Evolutionary conservation across 495 filamentous ascomycete species (phyloP).

Genomic region (Penicillium argentinense): DNA sequence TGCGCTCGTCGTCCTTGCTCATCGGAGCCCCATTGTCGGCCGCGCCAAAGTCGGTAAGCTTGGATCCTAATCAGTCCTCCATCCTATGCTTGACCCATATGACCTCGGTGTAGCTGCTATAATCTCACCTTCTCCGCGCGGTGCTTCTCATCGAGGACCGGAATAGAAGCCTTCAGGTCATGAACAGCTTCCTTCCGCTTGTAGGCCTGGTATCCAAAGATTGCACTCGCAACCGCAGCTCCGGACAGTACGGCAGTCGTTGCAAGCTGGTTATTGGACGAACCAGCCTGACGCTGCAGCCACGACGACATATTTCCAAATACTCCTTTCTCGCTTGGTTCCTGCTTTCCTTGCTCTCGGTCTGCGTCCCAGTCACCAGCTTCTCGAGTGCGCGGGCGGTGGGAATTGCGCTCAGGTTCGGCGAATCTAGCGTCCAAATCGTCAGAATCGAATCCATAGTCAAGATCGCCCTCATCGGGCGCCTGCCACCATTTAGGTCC

Average conservation of each 20-base stretch:
- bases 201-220: slow-evolving; percentile 70
- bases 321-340: slow-evolving; percentile 14
- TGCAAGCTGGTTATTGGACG: slow-evolving; percentile 64
- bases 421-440: slow-evolving; percentile 25
- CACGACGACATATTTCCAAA: slow-evolving; percentile 53
- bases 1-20: slow-evolving; percentile 76
- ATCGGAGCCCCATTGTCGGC: slow-evolving; percentile 53
- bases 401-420: slow-evolving; percentile 12
- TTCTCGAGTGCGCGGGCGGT: slow-evolving; percentile 6
- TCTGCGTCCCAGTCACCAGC: not conserved
- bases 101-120: not conserved
- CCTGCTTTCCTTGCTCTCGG: not conserved
- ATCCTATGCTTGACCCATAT: not conserved
- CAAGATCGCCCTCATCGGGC: slow-evolving; percentile 24
- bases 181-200: slow-evolving; percentile 60
- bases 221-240: slow-evolving; percentile 66
- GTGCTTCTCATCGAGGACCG: slow-evolving; percentile 48
- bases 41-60: slow-evolving; percentile 76
- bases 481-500: slow-evolving; percentile 27
- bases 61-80: slow-evolving; percentile 15
- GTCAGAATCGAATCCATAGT: slow-evolving; percentile 36
- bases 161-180: slow-evolving; percentile 73
- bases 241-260: slow-evolving; percentile 76
- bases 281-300: slow-evolving; percentile 53
- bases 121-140: slow-evolving; percentile 37